These are phyloP conservation scores for Pyrenopolyporus hunteri DNA, from an alignment of 495 filamentous ascomycete species.

Conservation along the genomic window DNA sequence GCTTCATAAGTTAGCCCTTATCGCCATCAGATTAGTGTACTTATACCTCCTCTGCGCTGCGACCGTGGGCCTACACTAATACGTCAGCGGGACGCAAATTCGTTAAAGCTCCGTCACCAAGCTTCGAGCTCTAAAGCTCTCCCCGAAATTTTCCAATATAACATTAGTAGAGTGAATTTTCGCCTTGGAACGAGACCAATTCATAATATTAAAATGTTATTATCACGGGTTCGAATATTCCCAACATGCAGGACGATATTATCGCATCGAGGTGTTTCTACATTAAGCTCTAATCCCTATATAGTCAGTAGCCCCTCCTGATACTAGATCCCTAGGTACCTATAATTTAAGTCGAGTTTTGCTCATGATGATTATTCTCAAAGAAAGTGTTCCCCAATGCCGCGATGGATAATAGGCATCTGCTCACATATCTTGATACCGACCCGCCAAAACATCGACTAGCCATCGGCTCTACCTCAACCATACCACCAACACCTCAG, in stretches of 20 bases:
- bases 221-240: constrained; percentile 28
- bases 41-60: background rate
- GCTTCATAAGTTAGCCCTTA: background rate
- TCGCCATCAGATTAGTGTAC: background rate
- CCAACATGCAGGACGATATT: constrained; percentile 29
- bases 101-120: background rate
- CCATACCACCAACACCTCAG: constrained; percentile 76
- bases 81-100: background rate
- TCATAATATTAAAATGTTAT: constrained; percentile 28
- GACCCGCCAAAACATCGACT: constrained; percentile 70
- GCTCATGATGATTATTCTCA: constrained; percentile 30
- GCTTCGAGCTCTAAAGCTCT: background rate
- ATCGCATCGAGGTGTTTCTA: constrained; percentile 40
- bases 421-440: constrained; percentile 78
- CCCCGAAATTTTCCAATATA: background rate
- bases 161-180: background rate
- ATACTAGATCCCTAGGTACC: background rate
- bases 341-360: constrained; percentile 2
- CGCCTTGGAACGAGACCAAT: background rate
- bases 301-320: constrained; percentile 50
- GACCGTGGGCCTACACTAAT: background rate
- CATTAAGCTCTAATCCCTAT: constrained; percentile 49
- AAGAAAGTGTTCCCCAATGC: constrained; percentile 76
- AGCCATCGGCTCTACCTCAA: constrained; percentile 75
- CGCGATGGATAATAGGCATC: constrained; percentile 50